Conservation (phyloP, 2,329 filamentous ascomycete species). For the Aureobasidium subglaciale region DNA sequence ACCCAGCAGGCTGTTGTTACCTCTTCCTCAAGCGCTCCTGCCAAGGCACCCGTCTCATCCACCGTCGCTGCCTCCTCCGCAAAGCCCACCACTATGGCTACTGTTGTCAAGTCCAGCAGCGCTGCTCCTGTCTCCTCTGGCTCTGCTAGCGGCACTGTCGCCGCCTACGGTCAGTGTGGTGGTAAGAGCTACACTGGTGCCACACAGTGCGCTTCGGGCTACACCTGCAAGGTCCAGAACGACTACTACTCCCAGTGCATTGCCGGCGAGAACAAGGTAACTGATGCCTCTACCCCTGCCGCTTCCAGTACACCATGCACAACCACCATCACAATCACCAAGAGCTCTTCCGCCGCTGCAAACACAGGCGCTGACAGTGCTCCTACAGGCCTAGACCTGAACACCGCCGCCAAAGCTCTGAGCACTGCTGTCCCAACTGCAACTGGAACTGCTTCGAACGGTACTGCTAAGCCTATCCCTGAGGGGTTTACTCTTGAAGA, state of each 20-base stretch:
- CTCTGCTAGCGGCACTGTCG: neutral
- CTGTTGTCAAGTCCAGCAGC: constrained; percentile 1
- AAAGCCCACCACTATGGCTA: constrained; percentile 3
- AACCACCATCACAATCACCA: constrained; percentile 15
- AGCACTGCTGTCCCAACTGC: constrained; percentile 20
- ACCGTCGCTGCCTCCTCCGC: neutral
- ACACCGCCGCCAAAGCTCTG: constrained; percentile 18
- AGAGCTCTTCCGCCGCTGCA: constrained; percentile 7
- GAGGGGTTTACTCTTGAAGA: constrained; percentile 19
- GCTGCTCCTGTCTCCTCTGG: constrained; percentile 3
- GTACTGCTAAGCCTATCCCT: constrained; percentile 16
- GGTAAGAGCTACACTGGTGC: constrained; percentile 30
- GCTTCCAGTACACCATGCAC: constrained; percentile 15
- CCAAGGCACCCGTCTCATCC: constrained; percentile 1
- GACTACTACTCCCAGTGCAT: constrained; percentile 35
- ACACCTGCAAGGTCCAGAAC: constrained; percentile 29
- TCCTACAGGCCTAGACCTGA: neutral
- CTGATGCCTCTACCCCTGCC: constrained; percentile 10
- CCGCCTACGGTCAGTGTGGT: constrained; percentile 27
- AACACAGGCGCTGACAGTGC: constrained; percentile 2
- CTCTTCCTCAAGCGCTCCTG: neutral
- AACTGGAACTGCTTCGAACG: constrained; percentile 14
- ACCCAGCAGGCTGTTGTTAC: neutral
- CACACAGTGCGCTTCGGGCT: constrained; percentile 29
- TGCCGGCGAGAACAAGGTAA: constrained; percentile 14